Evolutionary conservation across 2,329 filamentous ascomycete species (phyloP), one percentile per base, ranked within the genome.

Genomic region (Colletotrichum lindemuthianum): DNA sequence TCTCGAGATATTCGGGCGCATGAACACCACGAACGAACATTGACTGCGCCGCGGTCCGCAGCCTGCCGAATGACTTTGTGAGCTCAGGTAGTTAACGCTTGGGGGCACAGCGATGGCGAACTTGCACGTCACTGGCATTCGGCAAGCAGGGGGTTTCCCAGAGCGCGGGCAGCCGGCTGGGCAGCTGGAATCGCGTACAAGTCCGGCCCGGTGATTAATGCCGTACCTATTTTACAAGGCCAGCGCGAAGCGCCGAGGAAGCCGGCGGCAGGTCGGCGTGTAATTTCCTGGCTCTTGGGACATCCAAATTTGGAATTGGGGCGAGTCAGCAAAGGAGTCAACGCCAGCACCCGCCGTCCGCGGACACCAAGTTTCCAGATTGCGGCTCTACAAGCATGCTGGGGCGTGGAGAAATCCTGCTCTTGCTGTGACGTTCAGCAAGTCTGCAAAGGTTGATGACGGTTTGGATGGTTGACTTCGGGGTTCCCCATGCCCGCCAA

Each of bases 1-100:
- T 65, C 63, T 65, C 60, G 63, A 47, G 51, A 55, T 16, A 51
- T 65, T 65, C 58, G 63, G 51, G 16, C 49, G 61, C 63, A 61
- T 65, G 52, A 60, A 54, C 47, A 41, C 49, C 40, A 54, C 41
- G 48, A 48, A 48, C 44, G 47, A 53, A 48, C 44, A 52, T 59
- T 33, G 34, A 47, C 34, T 51, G 37, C 55, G 15, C 56, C 36
- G 47, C 47, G 40, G 41, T 34, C 16, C 47, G 37, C 24, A n/a
- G 13, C 16, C 16, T 34, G 12, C n/a, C 34, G 12, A 60, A 60
- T 33, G 37, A 52, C 34, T 8, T n/a, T 11, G 34, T 36, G 15
- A 13, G 48, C 16, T 9, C 15, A 43, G 24, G 12, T 32, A 50
- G 49, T 16, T 32, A 50, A 24, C 40, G 45, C 36, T 49, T 41